Evolutionary conservation across 2,329 filamentous ascomycete genomes (phyloP).

Genomic region (Dothideomycetidae sp.): DNA sequence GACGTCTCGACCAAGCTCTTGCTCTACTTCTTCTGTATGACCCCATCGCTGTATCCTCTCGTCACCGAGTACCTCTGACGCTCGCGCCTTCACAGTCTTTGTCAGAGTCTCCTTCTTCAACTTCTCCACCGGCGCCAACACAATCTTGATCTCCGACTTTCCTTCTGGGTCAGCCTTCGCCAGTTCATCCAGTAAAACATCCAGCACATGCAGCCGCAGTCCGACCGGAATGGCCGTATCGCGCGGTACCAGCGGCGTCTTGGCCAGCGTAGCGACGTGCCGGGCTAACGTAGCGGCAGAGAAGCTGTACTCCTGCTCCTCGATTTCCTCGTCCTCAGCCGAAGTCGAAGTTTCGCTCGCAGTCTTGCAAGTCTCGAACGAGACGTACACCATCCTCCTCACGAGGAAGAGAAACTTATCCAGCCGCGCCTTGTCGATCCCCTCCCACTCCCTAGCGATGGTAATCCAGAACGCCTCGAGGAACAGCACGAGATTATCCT

Average conservation of each 20-base stretch:
- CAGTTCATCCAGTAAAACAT: conserved; percentile 84
- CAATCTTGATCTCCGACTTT: conserved; percentile 29
- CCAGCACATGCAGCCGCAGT: conserved; percentile 70
- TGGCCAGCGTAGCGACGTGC: conserved; percentile 33
- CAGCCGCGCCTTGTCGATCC: conserved; percentile 43
- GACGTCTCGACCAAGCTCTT: conserved; percentile 25
- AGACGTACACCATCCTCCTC: conserved; percentile 60
- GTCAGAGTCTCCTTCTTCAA: conserved; percentile 45
- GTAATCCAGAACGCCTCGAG: conserved; percentile 38
- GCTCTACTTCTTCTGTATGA: conserved; percentile 25
- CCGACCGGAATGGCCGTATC: conserved; percentile 60
- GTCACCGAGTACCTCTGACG: conserved; percentile 57
- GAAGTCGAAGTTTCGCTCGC: conserved; percentile 27
- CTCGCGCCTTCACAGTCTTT: conserved; percentile 58
- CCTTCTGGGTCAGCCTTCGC: conserved; percentile 48
- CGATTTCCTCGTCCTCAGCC: conserved; percentile 18
- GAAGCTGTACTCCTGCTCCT: conserved; percentile 24
- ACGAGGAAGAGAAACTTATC: conserved; percentile 89
- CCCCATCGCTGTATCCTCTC: conserved; percentile 55
- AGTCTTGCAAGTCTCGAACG: conserved; percentile 35
- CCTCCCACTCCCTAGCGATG: conserved; percentile 36
- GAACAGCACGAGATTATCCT: conserved; percentile 18
- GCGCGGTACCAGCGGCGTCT: conserved; percentile 31
- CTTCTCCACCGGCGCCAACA: conserved; percentile 42
- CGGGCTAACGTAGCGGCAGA: not conserved